Conservation (phyloP, 2,329 filamentous ascomycete genomes). For the Neopestalotiopsis rosae region DNA sequence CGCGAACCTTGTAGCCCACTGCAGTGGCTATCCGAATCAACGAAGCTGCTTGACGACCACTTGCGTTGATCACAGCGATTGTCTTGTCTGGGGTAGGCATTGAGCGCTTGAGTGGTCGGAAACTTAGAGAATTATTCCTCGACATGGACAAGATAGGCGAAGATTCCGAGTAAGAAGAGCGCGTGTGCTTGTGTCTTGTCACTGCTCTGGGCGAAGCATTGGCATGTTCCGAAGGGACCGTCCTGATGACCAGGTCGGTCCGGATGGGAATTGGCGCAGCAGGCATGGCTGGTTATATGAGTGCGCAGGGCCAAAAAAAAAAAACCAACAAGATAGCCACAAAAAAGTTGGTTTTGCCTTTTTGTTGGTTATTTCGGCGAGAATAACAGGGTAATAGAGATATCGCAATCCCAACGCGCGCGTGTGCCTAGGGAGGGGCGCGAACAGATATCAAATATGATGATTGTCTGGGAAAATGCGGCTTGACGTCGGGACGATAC, state of each 20-base stretch:
- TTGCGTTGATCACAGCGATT: conserved; percentile 93
- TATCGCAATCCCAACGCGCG: background rate
- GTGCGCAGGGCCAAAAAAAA: background rate
- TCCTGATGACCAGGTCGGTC: conserved; percentile 37
- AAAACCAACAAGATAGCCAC: background rate
- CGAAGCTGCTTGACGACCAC: conserved; percentile 93
- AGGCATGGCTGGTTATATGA: conserved; percentile 28
- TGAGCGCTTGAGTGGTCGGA: conserved; percentile 63
- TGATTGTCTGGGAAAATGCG: conserved; percentile 11
- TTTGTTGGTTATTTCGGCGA: background rate
- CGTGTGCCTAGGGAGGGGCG: conserved; percentile 6
- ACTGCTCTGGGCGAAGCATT: conserved; percentile 32
- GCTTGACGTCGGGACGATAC: conserved; percentile 9
- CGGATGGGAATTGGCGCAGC: conserved; percentile 39
- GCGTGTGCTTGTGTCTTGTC: conserved; percentile 62
- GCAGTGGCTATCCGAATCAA: conserved; percentile 93
- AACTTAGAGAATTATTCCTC: conserved; percentile 65
- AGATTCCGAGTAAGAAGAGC: conserved; percentile 66
- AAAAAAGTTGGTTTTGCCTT: background rate
- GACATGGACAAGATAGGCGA: conserved; percentile 61
- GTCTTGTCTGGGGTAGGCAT: conserved; percentile 73
- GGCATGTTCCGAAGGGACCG: conserved; percentile 32
- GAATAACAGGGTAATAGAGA: background rate
- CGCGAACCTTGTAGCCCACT: conserved; percentile 90
- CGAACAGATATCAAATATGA: conserved; percentile 15